These are phyloP conservation scores for Pseudopyricularia cyperi DNA, from an alignment of 2,329 filamentous ascomycete species.

Conservation along the genomic window DNA sequence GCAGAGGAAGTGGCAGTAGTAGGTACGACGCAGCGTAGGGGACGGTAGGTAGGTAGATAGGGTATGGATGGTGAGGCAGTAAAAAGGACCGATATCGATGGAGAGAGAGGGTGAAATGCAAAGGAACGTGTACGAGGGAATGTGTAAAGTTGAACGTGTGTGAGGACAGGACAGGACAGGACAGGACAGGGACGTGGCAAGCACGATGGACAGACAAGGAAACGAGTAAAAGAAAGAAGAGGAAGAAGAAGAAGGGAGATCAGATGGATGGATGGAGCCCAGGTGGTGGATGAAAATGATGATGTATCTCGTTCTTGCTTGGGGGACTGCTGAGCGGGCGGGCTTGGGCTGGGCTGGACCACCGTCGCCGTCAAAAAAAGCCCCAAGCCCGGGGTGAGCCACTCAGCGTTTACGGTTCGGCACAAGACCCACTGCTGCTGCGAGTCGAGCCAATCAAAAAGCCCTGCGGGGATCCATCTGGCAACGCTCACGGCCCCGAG, in stretches of 20 bases:
- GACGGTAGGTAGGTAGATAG: too few species aligned
- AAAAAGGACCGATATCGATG: not conserved
- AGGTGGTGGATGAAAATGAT: conserved; percentile 4
- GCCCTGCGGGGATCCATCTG: not conserved
- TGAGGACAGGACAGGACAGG: conserved; percentile 1
- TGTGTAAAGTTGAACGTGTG: conserved; percentile 1
- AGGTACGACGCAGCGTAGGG: not conserved
- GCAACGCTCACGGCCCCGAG: not conserved
- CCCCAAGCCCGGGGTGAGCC: not conserved
- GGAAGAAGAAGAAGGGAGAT: conserved; percentile 2
- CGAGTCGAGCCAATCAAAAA: not conserved
- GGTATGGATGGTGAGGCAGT: not conserved
- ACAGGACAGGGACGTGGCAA: not conserved
- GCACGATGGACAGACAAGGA: too few species aligned
- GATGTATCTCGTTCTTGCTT: conserved; percentile 5
- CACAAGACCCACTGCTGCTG: not conserved
- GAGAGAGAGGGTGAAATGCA: not conserved
- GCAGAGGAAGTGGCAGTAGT: too few species aligned
- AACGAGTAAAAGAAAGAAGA: too few species aligned
- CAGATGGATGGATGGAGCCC: conserved; percentile 1
- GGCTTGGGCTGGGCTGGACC: not conserved
- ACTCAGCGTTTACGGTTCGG: not conserved
- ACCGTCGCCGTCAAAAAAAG: not conserved
- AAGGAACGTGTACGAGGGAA: conserved; percentile 4
- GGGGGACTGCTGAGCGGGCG: conserved; percentile 2